Base-by-base conservation (phyloP, 345 rosid genomes). In the Hibiscus syriacus region DNA sequence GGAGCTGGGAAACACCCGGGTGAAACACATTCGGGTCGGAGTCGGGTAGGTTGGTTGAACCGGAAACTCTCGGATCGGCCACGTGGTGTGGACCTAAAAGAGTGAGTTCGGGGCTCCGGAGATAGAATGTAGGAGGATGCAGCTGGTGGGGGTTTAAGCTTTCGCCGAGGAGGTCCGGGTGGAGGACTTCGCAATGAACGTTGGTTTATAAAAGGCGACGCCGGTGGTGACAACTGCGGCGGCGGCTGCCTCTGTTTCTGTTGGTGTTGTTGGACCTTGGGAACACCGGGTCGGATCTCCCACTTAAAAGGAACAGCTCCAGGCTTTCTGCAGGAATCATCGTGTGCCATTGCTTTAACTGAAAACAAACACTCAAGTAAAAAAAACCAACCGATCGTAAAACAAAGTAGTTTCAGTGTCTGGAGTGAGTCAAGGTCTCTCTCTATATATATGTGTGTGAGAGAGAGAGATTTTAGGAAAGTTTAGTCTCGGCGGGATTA, bases 221-320 rank as follows among this genome's bases (percentile, higher is more conserved):
- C 69, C 2, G 64, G 66, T 13, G 66, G 48, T n/a, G 66, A 68
- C 55, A 72, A 57, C 6, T 71, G 70, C 3, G 86, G 79, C 23
- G 67, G 62, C 13, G 78, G 73, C 4, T 79, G 77, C 27, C 66
- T 66, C 10, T 56, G 45, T 2, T 29, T 75, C 39, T n/a, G 74
- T 63, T 43, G 23, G 20, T 68, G 75, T 69, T 54, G 82, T 38
- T 80, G 85, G 73, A 69, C 58, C 69, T 86, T 90, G 76, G 98
- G 98, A 3, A 92, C 92, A 7, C 98, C 98, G 22, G 98, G 98
- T 65, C 98, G 92, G 81, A 89, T 79, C 87, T 93, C 98, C 98
- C 97, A 93, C 70, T 90, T 90, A 79, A 93, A 93, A 2, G 97
- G 98, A 55, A 93, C 52, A 0, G 91, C 74, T 55, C 97, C 98